Evolutionary conservation across 306 rosid genomes (phyloP), one percentile per base, ranked within the genome.

Genomic region (Fragaria iinumae): DNA sequence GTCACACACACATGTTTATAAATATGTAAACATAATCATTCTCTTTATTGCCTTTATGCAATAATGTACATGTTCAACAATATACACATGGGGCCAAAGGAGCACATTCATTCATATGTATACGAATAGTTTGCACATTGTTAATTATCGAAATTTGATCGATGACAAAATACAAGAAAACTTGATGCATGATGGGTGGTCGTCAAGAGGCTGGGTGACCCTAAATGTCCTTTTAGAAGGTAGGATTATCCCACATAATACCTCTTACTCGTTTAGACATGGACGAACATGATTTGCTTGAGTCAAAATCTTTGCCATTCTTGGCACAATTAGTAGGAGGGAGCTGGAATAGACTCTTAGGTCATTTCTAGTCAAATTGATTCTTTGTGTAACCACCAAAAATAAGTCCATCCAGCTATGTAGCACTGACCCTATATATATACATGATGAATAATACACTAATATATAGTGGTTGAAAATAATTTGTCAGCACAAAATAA

Each of bases 41-140:
- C 74, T 45, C 43, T 55, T 79, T 53, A 52, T 83, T 53, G 62
- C 75, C 71, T 75, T 83, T 80, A 70, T 81, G 80, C 48, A 71
- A 36, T 71, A 74, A n/a, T 78, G 77, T 56, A 36, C 71, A 55
- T 43, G 27, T 11, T 67, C 73, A 44, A 18, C 75, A 75, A 57
- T 56, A 74, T 67, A 66, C 32, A 36, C 41, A 59, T 82, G 74
- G 86, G 65, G 36, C 86, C 83, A 59, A 14, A 21, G 12, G 68
- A 72, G 50, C 69, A 27, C 49, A 48, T 74, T 13, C 44, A 73
- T 56, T 5, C 8, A 71, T 64, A 65, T 3, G 60, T 64, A 65
- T 8, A 65, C n/a, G 69, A 39, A 36, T 17, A 36, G 20, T 17
- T 20, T 63, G n/a, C 43, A 66, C 56, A 55, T 50, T 79, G n/a